These are phyloP conservation scores for Phoma sp. DNA, from an alignment of 2,329 filamentous ascomycete genomes.

Conservation along the genomic window DNA sequence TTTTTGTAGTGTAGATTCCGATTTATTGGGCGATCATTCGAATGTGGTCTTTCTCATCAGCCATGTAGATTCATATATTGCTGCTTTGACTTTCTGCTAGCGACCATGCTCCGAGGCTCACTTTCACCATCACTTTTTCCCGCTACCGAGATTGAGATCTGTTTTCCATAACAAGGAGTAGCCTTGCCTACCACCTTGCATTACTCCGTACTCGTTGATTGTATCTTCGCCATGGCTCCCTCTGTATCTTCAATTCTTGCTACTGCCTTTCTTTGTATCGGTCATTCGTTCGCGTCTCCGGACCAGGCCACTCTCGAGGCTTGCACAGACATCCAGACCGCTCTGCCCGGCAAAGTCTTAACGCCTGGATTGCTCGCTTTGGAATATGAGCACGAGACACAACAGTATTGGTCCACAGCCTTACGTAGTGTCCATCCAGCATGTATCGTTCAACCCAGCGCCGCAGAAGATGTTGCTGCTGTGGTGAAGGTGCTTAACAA, in stretches of 20 bases:
- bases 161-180: not conserved
- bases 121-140: too few relatives aligned
- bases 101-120: too few relatives aligned
- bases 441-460: constrained; percentile 33
- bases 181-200: not conserved
- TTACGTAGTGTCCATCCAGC: constrained; percentile 28
- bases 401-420: constrained; percentile 30
- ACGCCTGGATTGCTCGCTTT: constrained; percentile 23
- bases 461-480: constrained; percentile 32
- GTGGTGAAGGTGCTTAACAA: constrained; percentile 33
- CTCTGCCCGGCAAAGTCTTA: constrained; percentile 27
- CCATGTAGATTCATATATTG: too few relatives aligned
- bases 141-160: too few relatives aligned
- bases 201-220: not conserved
- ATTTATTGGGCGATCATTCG: not conserved
- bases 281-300: constrained; percentile 15
- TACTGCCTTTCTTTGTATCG: constrained; percentile 15
- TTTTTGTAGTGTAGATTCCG: not conserved
- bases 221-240: not conserved
- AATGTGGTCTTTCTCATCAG: not conserved
- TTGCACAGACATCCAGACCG: constrained; percentile 26
- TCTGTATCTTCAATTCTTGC: not conserved
- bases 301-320: constrained; percentile 24
- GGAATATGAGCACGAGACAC: constrained; percentile 27
- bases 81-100: too few relatives aligned